These are phyloP conservation scores for Metschnikowia sp. DNA, from an alignment of 805 yeast species.

Conservation along the genomic window DNA sequence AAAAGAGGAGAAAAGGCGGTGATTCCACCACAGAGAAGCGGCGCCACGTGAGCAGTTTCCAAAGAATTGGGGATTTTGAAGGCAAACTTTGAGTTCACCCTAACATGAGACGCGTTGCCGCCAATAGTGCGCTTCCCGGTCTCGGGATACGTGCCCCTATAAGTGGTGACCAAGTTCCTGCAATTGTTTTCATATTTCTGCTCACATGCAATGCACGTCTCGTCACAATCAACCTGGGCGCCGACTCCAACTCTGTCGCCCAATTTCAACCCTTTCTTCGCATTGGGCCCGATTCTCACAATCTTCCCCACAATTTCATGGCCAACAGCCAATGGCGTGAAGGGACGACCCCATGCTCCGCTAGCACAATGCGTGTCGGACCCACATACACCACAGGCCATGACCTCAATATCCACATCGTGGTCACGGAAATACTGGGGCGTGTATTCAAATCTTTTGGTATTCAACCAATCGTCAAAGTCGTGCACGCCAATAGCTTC, in stretches of 20 bases:
- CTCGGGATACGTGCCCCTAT: constrained; percentile 12
- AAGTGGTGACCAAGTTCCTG: constrained; percentile 12
- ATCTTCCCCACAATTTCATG: constrained; percentile 25
- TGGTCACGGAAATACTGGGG: constrained; percentile 19
- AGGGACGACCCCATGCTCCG: constrained; percentile 48
- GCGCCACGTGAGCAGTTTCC: constrained; percentile 16
- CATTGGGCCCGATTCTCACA: constrained; percentile 18
- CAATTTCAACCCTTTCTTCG: constrained; percentile 36
- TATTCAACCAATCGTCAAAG: constrained; percentile 20
- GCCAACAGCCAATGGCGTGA: constrained; percentile 23
- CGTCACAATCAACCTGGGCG: constrained; percentile 44
- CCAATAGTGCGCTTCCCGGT: constrained; percentile 16
- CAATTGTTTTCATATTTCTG: constrained; percentile 13
- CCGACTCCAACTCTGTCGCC: constrained; percentile 85
- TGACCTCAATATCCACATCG: constrained; percentile 17
- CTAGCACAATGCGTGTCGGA: constrained; percentile 52
- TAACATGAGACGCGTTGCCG: constrained; percentile 18
- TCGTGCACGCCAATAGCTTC: constrained; percentile 18
- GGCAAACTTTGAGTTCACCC: constrained; percentile 17
- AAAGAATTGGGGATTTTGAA: constrained; percentile 19
- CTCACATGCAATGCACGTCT: constrained; percentile 13
- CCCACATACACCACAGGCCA: constrained; percentile 45
- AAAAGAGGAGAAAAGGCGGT: constrained; percentile 22
- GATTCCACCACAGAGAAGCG: constrained; percentile 22
- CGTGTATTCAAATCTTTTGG: constrained; percentile 16